These are phyloP conservation scores for Neonectria faginata DNA, from an alignment of 2,329 filamentous ascomycete genomes.

Conservation along the genomic window DNA sequence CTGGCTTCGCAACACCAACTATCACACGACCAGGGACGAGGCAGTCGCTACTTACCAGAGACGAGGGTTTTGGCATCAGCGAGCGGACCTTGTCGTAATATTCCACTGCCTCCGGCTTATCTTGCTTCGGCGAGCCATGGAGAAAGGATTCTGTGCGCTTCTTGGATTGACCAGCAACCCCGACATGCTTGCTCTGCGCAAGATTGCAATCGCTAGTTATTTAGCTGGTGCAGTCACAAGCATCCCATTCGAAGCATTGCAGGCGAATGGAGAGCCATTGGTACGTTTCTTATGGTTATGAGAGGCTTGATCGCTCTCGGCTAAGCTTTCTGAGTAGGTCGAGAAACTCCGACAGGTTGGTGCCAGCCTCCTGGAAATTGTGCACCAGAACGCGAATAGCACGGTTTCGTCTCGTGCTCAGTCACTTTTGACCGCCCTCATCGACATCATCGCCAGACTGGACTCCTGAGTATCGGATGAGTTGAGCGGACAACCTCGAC, in stretches of 20 bases:
- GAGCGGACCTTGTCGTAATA: constrained; percentile 24
- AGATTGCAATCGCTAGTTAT: constrained; percentile 27
- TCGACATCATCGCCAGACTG: constrained; percentile 25
- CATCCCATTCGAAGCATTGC: constrained; percentile 28
- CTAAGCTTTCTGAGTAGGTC: constrained; percentile 13
- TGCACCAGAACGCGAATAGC: constrained; percentile 20
- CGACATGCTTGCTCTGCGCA: constrained; percentile 28
- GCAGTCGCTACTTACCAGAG: constrained; percentile 14
- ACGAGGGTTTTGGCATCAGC: constrained; percentile 24
- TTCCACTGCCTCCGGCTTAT: constrained; percentile 29
- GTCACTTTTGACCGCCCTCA: constrained; percentile 6
- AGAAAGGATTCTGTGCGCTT: constrained; percentile 17
- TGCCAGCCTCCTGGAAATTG: constrained; percentile 26
- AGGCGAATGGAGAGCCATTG: constrained; percentile 27
- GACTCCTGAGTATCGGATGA: constrained; percentile 33
- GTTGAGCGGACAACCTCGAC: constrained; percentile 15
- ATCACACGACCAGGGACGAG: constrained; percentile 8
- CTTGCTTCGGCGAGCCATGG: constrained; percentile 9
- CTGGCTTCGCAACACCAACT: constrained; percentile 24
- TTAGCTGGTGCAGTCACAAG: constrained; percentile 2
- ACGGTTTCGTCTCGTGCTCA: constrained; percentile 20
- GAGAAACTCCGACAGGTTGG: constrained; percentile 34
- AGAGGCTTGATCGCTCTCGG: background rate
- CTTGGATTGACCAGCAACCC: constrained; percentile 23
- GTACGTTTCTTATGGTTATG: constrained; percentile 3